phyloP scores from a whole-genome alignment of 208 protist species.

The Leishmania martiniquensis region DNA sequence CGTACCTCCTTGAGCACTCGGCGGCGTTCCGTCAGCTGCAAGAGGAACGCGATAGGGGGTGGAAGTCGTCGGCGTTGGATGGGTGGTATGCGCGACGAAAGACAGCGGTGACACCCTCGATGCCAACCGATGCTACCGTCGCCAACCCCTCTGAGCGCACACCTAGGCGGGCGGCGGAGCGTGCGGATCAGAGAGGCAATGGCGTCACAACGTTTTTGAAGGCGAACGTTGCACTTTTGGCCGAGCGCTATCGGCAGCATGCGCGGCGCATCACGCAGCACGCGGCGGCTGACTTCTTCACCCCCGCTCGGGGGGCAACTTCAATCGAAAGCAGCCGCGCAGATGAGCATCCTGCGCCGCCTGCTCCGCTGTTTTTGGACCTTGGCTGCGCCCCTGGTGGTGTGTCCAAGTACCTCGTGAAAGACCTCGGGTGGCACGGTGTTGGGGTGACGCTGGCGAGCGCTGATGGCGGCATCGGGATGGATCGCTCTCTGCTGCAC shows the following conservation, averaged over 20 bases:
- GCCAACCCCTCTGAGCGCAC: neutral
- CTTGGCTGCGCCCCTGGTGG: constrained; percentile 77
- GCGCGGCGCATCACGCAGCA: constrained; percentile 34
- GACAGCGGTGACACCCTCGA: neutral
- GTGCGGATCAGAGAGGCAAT: neutral
- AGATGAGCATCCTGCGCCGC: neutral
- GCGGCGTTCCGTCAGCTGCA: constrained; percentile 47
- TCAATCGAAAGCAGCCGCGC: neutral
- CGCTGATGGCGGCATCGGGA: constrained; percentile 56
- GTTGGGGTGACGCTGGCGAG: constrained; percentile 67
- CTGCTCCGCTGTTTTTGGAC: constrained; percentile 60
- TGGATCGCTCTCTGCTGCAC: constrained; percentile 35
- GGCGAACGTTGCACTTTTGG: constrained; percentile 45
- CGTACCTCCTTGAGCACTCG: constrained; percentile 38
- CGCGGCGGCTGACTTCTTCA: constrained; percentile 31
- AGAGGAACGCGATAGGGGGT: constrained; percentile 58
- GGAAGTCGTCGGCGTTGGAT: constrained; percentile 61
- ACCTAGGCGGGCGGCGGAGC: neutral
- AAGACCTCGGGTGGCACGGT: constrained; percentile 64
- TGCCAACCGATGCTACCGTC: neutral
- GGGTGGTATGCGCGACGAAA: constrained; percentile 57
- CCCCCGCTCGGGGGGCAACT: neutral
- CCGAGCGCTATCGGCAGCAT: constrained; percentile 67
- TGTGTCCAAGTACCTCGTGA: constrained; percentile 65
- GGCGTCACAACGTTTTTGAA: constrained; percentile 46